Evolutionary conservation across 768 basidiomycete genomes (phyloP).

Genomic region (Suillus tomentosus): DNA sequence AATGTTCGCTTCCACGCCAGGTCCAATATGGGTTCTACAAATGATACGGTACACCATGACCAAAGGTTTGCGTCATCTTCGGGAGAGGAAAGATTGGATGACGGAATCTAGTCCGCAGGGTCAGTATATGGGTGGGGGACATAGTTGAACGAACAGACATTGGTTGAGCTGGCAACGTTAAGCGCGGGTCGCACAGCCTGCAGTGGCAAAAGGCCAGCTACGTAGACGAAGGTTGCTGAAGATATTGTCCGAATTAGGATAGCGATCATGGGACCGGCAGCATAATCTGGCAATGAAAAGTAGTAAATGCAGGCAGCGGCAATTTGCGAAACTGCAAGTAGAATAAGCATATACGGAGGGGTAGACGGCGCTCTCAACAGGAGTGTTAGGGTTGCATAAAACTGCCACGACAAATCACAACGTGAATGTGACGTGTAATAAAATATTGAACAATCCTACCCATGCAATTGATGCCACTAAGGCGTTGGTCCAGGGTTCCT

Average conservation of each 20-base stretch:
- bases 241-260: conserved; percentile 35
- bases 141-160: conserved; percentile 39
- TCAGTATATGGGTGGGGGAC: conserved; percentile 12
- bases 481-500: conserved; percentile 28
- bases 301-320: conserved; percentile 41
- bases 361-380: conserved; percentile 46
- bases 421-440: conserved; percentile 8
- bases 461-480: conserved; percentile 45
- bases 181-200: conserved; percentile 43
- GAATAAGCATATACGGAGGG: conserved; percentile 53
- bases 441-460: conserved; percentile 41
- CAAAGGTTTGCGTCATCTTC: conserved; percentile 67
- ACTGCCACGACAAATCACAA: conserved; percentile 32
- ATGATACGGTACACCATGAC: conserved; percentile 67
- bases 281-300: conserved; percentile 27
- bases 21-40: conserved; percentile 61
- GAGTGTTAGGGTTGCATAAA: conserved; percentile 44
- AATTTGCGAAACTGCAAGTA: conserved; percentile 42
- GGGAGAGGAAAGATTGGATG: conserved; percentile 52
- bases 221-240: conserved; percentile 43
- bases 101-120: conserved; percentile 44
- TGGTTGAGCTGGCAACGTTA: conserved; percentile 50
- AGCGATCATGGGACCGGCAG: conserved; percentile 22
- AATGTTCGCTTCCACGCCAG: conserved; percentile 52
- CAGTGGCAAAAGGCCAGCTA: conserved; percentile 61